Base-by-base conservation (phyloP, 495 filamentous ascomycete species). In the Aspergillus cristatus region DNA sequence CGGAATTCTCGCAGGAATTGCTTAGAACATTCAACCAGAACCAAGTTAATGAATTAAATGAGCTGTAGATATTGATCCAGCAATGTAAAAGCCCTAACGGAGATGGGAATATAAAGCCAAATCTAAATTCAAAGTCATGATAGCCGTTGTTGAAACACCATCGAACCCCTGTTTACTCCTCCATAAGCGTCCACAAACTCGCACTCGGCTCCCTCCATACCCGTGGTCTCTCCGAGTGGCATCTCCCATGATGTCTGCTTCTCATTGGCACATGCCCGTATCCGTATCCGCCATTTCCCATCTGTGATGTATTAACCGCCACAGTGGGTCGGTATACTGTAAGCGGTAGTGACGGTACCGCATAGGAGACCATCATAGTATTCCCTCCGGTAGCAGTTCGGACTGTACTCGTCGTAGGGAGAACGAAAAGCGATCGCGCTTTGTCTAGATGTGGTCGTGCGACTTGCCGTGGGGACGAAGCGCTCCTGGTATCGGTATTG, bases 171-270 rank as follows among this genome's bases (percentile, higher is more conserved):
- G n/a, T n/a, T 48, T 33, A 54, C 24, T 56, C 50, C 39, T 65
- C 65, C 46, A 47, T 22, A 14, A 69, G 42, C 11, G 63, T 55
- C 60, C 62, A 69, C 35, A 69, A 37, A 30, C 50, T 51, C 20
- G 60, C 53, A 31, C 60, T 63, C 3, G 63, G 65, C 30, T 51
- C 45, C 25, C 56, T 57, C 65, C 65, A 69, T 13, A 62, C 44
- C 17, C 62, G 51, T 28, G 65, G 65, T 38, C 62, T 60, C 33
- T 67, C 63, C 16, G 65, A 67, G 46, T 69, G 65, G 37, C 61
- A 59, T 33, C 63, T 24, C n/a, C n/a, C 50, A 14, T 60, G 45
- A 49, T 67, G 63, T 14, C 55, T 51, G 42, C 55, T 46, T 7
- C 53, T 56, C 8, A 34, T 35, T n/a, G 41, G 17, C 26, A 57